Base-by-base conservation (phyloP, 2,329 filamentous ascomycete genomes). In the Tricladium varicosporioides region DNA sequence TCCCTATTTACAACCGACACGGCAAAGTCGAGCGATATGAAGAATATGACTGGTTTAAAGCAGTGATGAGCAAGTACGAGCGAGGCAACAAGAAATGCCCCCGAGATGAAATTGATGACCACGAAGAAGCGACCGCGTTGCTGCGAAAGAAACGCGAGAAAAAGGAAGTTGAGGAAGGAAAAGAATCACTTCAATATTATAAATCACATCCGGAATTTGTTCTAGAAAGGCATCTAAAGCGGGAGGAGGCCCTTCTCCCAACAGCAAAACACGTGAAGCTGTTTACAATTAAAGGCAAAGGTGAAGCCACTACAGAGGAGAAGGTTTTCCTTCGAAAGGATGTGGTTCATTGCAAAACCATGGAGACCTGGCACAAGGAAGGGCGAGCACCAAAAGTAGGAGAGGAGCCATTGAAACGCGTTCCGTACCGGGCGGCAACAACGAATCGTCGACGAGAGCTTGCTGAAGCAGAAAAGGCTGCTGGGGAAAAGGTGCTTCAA, bases 321-420 rank as follows among this genome's bases (percentile, higher is more conserved):
- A 86, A 90, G 1, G 91, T 97, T 0, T 97, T 85, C 69, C 80
- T 80, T 0, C 86, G 93, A 33, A 81, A 83, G 53, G 92, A 97
- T 63, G 85, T 97, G 0, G 84, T 92, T 2, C 80, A 82, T 42
- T 96, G 95, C 71, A 92, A 96, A 72, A 95, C 91, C 27, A 88
- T 89, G 1, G 94, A 99, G 71, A 96, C 91, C 1, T 99, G 94
- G 94, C 94, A 97, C 71, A 97, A 97, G 71, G 93, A 97, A 76
- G 94, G 94, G 0, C 84, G 93, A 10, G 87, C 86, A 22, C 85
- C 94, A 2, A 80, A 83, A 22, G 69, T 78, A 0, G 91, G 89
- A 2, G 85, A 88, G 63, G 75, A 84, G 49, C 90, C 94, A 0
- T 74, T 97, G 58, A 99, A 99, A 71, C 81, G 83, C 44, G 94